A percentile compares a stretch with the other conserved stretches of the same genome.
phyloP scores from a whole-genome alignment of 1,284 basidiomycete genomes.

The Athelia psychrophila region DNA sequence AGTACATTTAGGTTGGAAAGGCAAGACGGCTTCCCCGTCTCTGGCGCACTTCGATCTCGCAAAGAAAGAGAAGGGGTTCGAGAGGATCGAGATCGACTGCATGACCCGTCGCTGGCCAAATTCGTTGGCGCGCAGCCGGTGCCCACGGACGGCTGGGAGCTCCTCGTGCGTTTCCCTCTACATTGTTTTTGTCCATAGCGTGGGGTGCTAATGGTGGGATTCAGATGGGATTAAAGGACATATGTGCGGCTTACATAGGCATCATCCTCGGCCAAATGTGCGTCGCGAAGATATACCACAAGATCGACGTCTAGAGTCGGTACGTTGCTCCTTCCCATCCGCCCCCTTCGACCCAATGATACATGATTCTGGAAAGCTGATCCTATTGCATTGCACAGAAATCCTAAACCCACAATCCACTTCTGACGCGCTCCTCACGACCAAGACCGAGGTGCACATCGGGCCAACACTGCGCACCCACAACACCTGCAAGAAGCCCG shows the following conservation, averaged over 20 bases:
- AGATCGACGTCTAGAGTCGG: conserved; percentile 93
- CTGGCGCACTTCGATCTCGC: conserved; percentile 68
- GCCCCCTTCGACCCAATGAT: too few species aligned
- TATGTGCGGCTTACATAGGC: conserved; percentile 85
- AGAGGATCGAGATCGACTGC: conserved; percentile 90
- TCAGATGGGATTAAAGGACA: conserved; percentile 65
- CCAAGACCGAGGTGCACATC: conserved; percentile 90
- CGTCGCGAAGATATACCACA: conserved; percentile 80
- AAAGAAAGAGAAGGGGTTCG: conserved; percentile 51
- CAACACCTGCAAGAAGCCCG: conserved; percentile 3
- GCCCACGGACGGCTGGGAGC: conserved; percentile 96
- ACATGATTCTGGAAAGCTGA: conserved; percentile 8
- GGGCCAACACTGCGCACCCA: conserved; percentile 63
- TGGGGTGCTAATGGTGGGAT: neutral
- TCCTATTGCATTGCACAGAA: conserved; percentile 36
- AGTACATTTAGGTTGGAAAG: too few species aligned
- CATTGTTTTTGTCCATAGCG: neutral
- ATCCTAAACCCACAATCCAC: conserved; percentile 52
- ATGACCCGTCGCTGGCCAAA: conserved; percentile 77
- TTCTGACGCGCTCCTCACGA: conserved; percentile 63
- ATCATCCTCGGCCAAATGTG: conserved; percentile 91
- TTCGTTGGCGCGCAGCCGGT: conserved; percentile 86
- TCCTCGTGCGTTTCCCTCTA: conserved; percentile 63
- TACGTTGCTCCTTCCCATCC: conserved; percentile 30
- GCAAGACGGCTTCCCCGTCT: conserved; percentile 85